Percentiles rank a stretch among this genome's conserved stretches.
phyloP scores from a whole-genome alignment of 2,329 filamentous ascomycete genomes.

The Biscogniauxia sp. region DNA sequence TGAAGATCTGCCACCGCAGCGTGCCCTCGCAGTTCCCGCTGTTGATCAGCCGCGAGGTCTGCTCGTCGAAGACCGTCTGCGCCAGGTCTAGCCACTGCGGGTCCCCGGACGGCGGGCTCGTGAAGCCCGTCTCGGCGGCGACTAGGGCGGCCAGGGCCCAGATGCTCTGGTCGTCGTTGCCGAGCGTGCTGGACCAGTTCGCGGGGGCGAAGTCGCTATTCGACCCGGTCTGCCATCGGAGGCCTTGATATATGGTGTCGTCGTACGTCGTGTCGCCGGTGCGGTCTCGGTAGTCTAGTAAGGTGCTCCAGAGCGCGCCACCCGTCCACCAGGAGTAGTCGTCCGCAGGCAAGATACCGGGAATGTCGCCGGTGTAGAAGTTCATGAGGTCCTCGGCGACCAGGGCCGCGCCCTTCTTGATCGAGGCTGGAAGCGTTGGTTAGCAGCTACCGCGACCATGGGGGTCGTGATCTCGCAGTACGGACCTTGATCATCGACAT shows the following conservation, averaged over 20 bases:
- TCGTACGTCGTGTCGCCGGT: slow-evolving; percentile 51
- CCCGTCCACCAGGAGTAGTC: slow-evolving; percentile 54
- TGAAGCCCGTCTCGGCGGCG: slow-evolving; percentile 58
- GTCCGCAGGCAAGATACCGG: slow-evolving; percentile 21
- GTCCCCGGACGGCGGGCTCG: slow-evolving; percentile 43
- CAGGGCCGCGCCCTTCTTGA: slow-evolving; percentile 26
- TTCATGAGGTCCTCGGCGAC: slow-evolving; percentile 31
- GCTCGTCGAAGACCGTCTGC: slow-evolving; percentile 61
- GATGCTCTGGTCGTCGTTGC: slow-evolving; percentile 57
- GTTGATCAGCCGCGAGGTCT: slow-evolving; percentile 49
- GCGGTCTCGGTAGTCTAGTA: slow-evolving; percentile 53
- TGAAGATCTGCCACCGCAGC: slow-evolving; percentile 72
- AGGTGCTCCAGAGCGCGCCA: slow-evolving; percentile 45
- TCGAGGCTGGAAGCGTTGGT: slow-evolving; percentile 20
- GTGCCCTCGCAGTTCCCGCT: slow-evolving; percentile 54
- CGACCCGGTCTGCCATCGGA: slow-evolving; percentile 43
- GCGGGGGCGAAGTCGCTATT: slow-evolving; percentile 42
- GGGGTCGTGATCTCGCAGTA: background rate
- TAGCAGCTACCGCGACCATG: background rate
- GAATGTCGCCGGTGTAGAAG: slow-evolving; percentile 25
- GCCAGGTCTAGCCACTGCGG: slow-evolving; percentile 60
- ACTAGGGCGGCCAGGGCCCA: slow-evolving; percentile 63
- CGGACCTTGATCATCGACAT: slow-evolving; percentile 24
- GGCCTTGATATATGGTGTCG: slow-evolving; percentile 39
- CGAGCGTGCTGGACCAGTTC: slow-evolving; percentile 35